Base-by-base conservation (phyloP, 2,329 filamentous ascomycete species). In the Ampelomyces quisqualis region DNA sequence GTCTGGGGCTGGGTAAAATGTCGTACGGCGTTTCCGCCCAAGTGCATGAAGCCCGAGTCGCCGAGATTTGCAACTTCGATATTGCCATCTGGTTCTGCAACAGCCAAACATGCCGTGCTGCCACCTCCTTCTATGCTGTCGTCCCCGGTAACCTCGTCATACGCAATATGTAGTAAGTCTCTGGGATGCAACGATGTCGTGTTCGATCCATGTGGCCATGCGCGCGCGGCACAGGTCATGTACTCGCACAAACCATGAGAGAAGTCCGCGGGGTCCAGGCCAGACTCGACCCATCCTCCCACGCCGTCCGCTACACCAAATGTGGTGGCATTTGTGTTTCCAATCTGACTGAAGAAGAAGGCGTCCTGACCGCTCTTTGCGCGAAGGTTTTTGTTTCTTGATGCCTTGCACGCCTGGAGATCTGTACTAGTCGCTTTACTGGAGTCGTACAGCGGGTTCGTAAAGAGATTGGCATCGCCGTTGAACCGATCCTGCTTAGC, bases 241-340 rank as follows among this genome's bases (percentile, higher is more conserved):
- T 95, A 87, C 57, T 89, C 84, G 75, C 93, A 97, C 45, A 98
- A 76, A 27, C 86, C 88, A 66, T 97, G 91, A 3, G 91, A 93
- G 70, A 97, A 97, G 70, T 96, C 88, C 19, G 90, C 90, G 7
- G 93, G 90, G 62, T 98, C 90, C 37, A 98, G 85, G 30, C 90
- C 90, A 26, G 86, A 91, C 57, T 95, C 88, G 49, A 86, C 82
- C 90, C 93, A 98, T 23, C 93, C 93, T 33, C 93, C 93, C 0
- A 98, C 93, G 8, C 93, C 93, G 65, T 98, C 93, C 38, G 90
- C 90, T 17, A 98, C 81, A 13, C 89, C 93, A 55, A 98, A 85
- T 1, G 90, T 88, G 8, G 95, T 79, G 27, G 82, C 77, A 24
- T 82, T 77, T 1, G 78, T 79, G 49, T 82, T 80, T 36, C 86